These are phyloP conservation scores for Citeromyces hawaiiensis DNA, from an alignment of 1,139 yeast species.

Conservation along the genomic window DNA sequence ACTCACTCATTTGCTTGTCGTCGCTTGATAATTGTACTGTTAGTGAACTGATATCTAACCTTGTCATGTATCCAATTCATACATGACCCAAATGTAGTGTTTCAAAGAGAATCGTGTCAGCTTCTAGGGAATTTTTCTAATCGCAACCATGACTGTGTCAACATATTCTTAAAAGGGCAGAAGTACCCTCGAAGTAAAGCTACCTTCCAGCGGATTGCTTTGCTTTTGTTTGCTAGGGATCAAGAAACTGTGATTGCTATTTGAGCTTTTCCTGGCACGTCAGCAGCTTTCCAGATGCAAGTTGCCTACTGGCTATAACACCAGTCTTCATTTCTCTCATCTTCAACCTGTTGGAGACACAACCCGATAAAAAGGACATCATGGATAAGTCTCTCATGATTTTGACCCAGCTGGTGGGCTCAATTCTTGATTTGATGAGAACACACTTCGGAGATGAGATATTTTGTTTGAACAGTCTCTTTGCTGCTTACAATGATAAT, in stretches of 20 bases:
- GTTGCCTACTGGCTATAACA: background rate
- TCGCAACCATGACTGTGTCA: background rate
- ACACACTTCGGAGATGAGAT: background rate
- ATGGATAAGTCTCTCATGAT: background rate
- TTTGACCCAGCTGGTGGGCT: background rate
- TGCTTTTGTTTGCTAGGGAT: background rate
- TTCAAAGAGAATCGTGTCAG: background rate
- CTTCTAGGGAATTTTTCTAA: background rate
- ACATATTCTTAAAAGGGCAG: background rate
- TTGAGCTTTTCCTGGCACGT: background rate
- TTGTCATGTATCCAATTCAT: background rate
- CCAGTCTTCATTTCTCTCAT: background rate
- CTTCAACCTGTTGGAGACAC: background rate
- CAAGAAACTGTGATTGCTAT: background rate
- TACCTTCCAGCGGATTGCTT: background rate
- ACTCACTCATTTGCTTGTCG: constrained; percentile 37
- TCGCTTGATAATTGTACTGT: constrained; percentile 16
- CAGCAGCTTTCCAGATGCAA: background rate
- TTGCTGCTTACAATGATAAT: background rate
- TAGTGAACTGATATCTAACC: constrained; percentile 16
- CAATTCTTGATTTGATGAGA: background rate
- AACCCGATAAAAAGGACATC: background rate
- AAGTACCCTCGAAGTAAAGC: background rate
- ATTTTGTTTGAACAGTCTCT: background rate
- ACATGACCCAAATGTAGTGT: background rate